Evolutionary conservation across 768 basidiomycete genomes (phyloP).

Genomic region (Tephrocybe sp.): DNA sequence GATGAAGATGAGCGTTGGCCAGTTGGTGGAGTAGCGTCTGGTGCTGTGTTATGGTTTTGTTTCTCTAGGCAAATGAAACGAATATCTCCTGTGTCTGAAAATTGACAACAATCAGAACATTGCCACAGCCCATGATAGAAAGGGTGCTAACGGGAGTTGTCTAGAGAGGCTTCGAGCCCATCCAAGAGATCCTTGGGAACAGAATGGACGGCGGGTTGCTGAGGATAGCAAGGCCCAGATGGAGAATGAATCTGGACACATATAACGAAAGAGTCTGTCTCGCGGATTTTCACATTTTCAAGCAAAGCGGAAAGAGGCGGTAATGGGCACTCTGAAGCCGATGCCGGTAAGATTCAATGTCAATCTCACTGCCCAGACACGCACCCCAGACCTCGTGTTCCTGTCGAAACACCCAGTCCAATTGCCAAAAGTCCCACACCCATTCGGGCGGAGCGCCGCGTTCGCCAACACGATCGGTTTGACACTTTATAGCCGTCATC

Average conservation of each 20-base stretch:
- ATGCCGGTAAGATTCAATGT: background rate
- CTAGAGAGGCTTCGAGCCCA: constrained; percentile 67
- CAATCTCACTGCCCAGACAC: constrained; percentile 12
- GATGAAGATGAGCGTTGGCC: constrained; percentile 39
- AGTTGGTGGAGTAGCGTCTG: constrained; percentile 26
- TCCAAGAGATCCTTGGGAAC: constrained; percentile 66
- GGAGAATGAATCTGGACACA: constrained; percentile 74
- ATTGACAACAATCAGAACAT: background rate
- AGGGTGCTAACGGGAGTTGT: constrained; percentile 57
- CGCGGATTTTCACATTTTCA: constrained; percentile 53
- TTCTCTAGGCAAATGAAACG: constrained; percentile 71
- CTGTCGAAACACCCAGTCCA: constrained; percentile 66
- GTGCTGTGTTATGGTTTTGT: constrained; percentile 23
- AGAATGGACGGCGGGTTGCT: constrained; percentile 61
- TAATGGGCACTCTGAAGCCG: constrained; percentile 57
- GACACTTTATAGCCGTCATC: constrained; percentile 70
- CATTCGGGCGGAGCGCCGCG: constrained; percentile 65
- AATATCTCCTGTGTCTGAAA: constrained; percentile 70
- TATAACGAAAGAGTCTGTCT: constrained; percentile 68
- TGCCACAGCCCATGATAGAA: background rate
- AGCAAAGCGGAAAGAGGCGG: constrained; percentile 61
- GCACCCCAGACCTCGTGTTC: constrained; percentile 76
- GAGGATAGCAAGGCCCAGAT: constrained; percentile 54
- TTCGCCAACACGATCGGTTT: constrained; percentile 56
- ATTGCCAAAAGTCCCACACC: constrained; percentile 73